These are phyloP conservation scores for Xenoacremonium recifei DNA, from an alignment of 2,329 filamentous ascomycete species.

Conservation along the genomic window DNA sequence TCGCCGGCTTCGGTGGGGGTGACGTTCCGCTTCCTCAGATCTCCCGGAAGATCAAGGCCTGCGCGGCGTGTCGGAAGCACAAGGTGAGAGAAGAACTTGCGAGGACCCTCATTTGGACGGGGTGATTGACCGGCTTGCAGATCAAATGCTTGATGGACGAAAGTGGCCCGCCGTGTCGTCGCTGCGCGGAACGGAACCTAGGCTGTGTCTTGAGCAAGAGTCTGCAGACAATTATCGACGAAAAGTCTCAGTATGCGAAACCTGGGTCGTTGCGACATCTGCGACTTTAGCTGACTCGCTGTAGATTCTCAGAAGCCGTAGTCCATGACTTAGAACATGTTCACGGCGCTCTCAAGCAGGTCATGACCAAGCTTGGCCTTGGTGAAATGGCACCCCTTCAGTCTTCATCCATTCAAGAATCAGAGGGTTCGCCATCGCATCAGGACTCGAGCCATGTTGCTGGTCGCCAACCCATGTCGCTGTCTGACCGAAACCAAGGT, in stretches of 20 bases:
- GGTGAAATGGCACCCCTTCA: constrained; percentile 23
- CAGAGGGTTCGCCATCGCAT: constrained; percentile 21
- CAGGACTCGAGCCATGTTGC: constrained; percentile 12
- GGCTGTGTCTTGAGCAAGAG: constrained; percentile 40
- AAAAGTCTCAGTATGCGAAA: constrained; percentile 35
- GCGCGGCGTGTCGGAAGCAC: constrained; percentile 39
- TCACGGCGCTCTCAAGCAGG: constrained; percentile 21
- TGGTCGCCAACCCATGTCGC: constrained; percentile 10
- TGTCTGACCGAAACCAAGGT: constrained; percentile 18
- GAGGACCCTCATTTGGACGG: neutral
- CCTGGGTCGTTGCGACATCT: neutral
- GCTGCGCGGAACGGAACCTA: constrained; percentile 35
- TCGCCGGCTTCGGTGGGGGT: constrained; percentile 8
- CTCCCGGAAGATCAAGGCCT: constrained; percentile 40
- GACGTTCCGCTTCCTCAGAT: constrained; percentile 30
- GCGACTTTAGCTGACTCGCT: neutral
- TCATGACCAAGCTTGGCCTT: constrained; percentile 23
- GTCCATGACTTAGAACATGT: constrained; percentile 25
- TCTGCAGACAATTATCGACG: constrained; percentile 40
- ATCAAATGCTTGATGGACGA: constrained; percentile 43
- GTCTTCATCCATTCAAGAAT: constrained; percentile 16
- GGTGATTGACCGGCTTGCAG: constrained; percentile 21
- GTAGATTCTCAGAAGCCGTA: constrained; percentile 16
- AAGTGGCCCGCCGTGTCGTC: constrained; percentile 35
- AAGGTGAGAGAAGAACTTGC: constrained; percentile 37